phyloP scores from a whole-genome alignment of 1,139 yeast genomes.

The Dujonia santamariae region DNA sequence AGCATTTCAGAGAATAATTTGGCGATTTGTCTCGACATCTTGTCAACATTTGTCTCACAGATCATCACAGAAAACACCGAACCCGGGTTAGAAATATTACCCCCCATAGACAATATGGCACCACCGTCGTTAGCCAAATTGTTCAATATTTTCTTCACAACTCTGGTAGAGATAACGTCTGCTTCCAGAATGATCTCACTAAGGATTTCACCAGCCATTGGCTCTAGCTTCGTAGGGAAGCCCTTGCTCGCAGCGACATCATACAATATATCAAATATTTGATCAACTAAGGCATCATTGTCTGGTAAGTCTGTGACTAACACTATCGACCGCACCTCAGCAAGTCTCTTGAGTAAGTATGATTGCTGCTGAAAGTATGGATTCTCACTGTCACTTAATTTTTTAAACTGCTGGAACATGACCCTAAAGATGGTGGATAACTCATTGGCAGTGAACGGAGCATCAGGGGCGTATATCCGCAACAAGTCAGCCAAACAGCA shows the following conservation, averaged over 20 bases:
- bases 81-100: slow-evolving; percentile 48
- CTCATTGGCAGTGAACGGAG: slow-evolving; percentile 73
- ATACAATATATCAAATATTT: slow-evolving; percentile 63
- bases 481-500: slow-evolving; percentile 77
- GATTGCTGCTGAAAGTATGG: slow-evolving; percentile 67
- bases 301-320: slow-evolving; percentile 74
- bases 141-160: slow-evolving; percentile 60
- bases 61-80: slow-evolving; percentile 65
- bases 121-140: slow-evolving; percentile 31
- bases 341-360: slow-evolving; percentile 63
- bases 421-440: slow-evolving; percentile 61
- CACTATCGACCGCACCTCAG: slow-evolving; percentile 79
- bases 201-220: slow-evolving; percentile 63
- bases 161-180: slow-evolving; percentile 61
- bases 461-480: slow-evolving; percentile 84
- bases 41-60: slow-evolving; percentile 68
- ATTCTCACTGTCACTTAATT: slow-evolving; percentile 55
- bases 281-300: slow-evolving; percentile 51
- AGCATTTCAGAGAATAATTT: slow-evolving; percentile 78
- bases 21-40: slow-evolving; percentile 75
- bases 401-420: slow-evolving; percentile 61
- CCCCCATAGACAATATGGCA: slow-evolving; percentile 9
- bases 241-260: slow-evolving; percentile 39
- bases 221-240: slow-evolving; percentile 48
- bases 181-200: slow-evolving; percentile 78